A percentile compares a stretch with the other conserved stretches of the same genome.
Conservation (phyloP, 2,329 filamentous ascomycete species). For the Dactylella cylindrospora region DNA sequence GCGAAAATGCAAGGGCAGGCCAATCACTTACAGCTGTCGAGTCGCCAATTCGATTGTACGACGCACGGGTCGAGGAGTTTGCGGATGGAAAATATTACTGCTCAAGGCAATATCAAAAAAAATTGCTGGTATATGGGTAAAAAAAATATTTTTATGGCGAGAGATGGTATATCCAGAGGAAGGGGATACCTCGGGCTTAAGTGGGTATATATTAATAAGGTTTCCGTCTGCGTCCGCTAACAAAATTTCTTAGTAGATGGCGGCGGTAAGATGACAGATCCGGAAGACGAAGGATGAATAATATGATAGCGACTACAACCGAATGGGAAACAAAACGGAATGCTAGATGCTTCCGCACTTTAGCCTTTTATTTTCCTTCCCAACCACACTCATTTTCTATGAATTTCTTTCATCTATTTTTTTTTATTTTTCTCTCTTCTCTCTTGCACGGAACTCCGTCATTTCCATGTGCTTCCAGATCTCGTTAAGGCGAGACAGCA, state of each 20-base stretch:
- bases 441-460: conserved; percentile 35
- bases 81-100: too few species aligned
- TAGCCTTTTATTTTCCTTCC: conserved; percentile 13
- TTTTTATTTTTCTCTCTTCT: not conserved
- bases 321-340: not conserved
- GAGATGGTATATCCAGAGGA: not conserved
- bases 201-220: conserved; percentile 9
- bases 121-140: too few species aligned
- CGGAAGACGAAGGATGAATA: conserved; percentile 12
- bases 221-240: not conserved
- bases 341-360: conserved; percentile 5
- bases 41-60: too few species aligned
- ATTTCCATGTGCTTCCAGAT: conserved; percentile 29
- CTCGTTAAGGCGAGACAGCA: too few species aligned
- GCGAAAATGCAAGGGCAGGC: too few species aligned
- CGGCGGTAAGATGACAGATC: conserved; percentile 26
- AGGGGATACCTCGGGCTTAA: too few species aligned
- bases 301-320: conserved; percentile 3
- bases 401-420: not conserved
- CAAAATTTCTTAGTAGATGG: not conserved
- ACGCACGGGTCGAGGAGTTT: too few species aligned
- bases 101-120: too few species aligned
- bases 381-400: not conserved
- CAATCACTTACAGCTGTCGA: too few species aligned
- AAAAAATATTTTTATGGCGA: not conserved